Base-by-base conservation (phyloP, 805 yeast genomes). In the Lipomyces starkeyi region DNA sequence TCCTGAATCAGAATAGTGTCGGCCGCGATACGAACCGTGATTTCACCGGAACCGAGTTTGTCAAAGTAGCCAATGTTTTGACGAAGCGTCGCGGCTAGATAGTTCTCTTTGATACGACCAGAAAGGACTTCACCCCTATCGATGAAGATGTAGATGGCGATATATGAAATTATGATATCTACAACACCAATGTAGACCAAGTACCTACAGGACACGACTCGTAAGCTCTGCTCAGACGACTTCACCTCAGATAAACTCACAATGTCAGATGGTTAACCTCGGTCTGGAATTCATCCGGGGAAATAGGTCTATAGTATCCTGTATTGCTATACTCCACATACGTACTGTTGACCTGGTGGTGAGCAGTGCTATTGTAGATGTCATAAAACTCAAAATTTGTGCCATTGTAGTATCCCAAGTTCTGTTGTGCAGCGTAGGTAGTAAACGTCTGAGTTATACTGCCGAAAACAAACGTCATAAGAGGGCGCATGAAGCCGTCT, bases 21-120 rank as follows among this genome's bases (percentile, higher is more conserved):
- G 29, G 78, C 75, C 53, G 82, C 77, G 72, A 81, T 80, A 11
- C 83, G 78, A 6, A 81, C 76, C 9, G 83, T 79, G 32, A 81
- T 80, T 66, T 79, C 81, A 9, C 83, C 83, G 9, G 82, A 75
- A 17, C 83, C 83, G 7, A 80, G 71, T 55, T 75, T 74, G 70
- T 80, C 83, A 63, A 80, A 81, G 64, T 76, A 81, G n/a, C 79
- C 83, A 47, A 81, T 77, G 62, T 81, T 81, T 66, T 81, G 83
- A 49, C 80, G 74, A 59, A 81, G 72, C 7, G 81, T 73, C 1
- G 82, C 77, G 59, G 68, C 63, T 35, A 81, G 71, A 63, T 80
- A 81, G 52, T 74, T 68, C 64, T 78, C 76, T 20, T 82, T 77
- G 69, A 80, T 79, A 22, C 82, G 73, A 3, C 81, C 80, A 0